Conservation (phyloP, 306 rosid genomes). For the Cucurbita argyrosperma region DNA sequence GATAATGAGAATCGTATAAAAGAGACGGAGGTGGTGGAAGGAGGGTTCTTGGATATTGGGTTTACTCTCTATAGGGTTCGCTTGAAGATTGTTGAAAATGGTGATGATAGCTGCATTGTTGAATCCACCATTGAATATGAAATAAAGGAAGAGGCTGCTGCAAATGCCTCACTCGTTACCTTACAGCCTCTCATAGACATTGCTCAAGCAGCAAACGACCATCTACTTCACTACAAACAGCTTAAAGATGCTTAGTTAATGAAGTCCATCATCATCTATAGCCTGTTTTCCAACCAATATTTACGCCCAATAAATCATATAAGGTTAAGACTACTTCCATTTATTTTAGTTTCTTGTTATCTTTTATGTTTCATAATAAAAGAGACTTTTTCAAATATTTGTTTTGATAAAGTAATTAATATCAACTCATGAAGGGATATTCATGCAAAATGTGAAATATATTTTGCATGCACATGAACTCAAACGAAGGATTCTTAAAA, state of each 20-base stretch:
- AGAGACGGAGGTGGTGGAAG: slow-evolving; percentile 49
- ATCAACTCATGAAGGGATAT: too few species aligned
- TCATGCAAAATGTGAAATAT: too few species aligned
- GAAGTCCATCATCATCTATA: not conserved
- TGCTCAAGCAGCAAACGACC: not conserved
- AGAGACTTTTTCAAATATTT: too few species aligned
- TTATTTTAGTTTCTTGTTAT: not conserved
- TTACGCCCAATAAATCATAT: not conserved
- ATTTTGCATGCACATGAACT: too few species aligned
- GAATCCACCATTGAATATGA: slow-evolving; percentile 39
- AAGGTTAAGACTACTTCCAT: not conserved
- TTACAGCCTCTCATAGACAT: slow-evolving; percentile 15
- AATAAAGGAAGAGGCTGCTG: slow-evolving; percentile 34
- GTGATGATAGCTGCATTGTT: slow-evolving; percentile 22
- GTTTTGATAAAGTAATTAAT: too few species aligned
- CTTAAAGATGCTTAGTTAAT: not conserved
- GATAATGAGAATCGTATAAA: slow-evolving; percentile 44
- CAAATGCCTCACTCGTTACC: slow-evolving; percentile 34
- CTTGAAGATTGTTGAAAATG: slow-evolving; percentile 28
- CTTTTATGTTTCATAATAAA: not conserved
- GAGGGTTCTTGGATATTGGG: slow-evolving; percentile 47
- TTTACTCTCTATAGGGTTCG: slow-evolving; percentile 33
- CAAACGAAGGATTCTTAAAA: too few species aligned
- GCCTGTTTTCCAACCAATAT: not conserved
- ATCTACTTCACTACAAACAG: not conserved